Base-by-base conservation (phyloP, 805 yeast species). In the Suhomyces xylopsoci region DNA sequence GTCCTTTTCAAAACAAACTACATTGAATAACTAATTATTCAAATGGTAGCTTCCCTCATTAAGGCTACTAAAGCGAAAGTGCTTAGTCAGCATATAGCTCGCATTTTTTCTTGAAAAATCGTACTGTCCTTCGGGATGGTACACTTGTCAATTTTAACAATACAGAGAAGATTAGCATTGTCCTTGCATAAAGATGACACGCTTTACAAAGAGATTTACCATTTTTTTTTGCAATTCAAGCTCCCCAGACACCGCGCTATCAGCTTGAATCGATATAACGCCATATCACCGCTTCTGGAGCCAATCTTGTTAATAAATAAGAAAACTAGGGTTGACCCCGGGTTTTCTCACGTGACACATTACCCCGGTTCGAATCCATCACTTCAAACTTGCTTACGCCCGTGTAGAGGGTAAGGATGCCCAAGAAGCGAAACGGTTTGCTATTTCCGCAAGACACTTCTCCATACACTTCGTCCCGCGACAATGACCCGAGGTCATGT, bases 141-240 rank as follows among this genome's bases (percentile, higher is more conserved):
- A 73, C 80, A 70, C 87, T 90, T 93, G 97, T 93, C 97, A 93
- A 93, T 87, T 92, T 87, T 97, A 92, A 93, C 96, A 91, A 93
- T 93, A 93, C 99, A 93, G 98, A 93, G 99, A 93, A 93, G 98
- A 94, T 93, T 92, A 93, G 98, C 98, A 94, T 96, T 96, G 97
- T 97, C 98, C 98, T 97, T 93, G 98, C 98, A 93, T 94, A 94
- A 94, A 97, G 98, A 93, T 93, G 98, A 92, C 97, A 96, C 97
- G 97, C 97, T 92, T 87, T 91, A 90, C 97, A 93, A 93, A 93
- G 97, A 93, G 98, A 92, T 93, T 90, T 88, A 82, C 75, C 78
- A 75, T 80, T 85, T 87, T 89, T 89, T 90, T 90, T 88, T 80
- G 38, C 8, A 48, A 17, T n/a, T 2, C 17, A n/a, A n/a, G 17